Evolutionary conservation across 495 filamentous ascomycete genomes (phyloP), one percentile per base, ranked within the genome.

Genomic region (Melanomma pulvis-pyrius): DNA sequence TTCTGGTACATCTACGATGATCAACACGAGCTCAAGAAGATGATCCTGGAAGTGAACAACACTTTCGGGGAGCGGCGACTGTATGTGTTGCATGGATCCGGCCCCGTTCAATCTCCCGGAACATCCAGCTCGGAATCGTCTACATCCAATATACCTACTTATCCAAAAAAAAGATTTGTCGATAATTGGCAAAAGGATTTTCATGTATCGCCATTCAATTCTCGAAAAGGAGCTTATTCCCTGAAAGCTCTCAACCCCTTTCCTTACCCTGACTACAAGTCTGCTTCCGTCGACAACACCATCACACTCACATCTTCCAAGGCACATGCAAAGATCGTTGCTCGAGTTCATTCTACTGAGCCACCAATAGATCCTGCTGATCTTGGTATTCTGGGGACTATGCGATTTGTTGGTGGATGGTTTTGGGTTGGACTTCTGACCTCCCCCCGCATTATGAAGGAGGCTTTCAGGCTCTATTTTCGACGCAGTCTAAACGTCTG

Each of bases 1-100:
- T 90, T 92, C 75, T 93, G 90, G 87, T 92, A 92, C 65, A 79
- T 93, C 8, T 93, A 93, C 71, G 82, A 82, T 22, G 65, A 77
- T 6, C 70, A 83, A 3, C 79, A 82, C 54, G 76, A 81, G n/a
- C 80, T 93, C 29, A 80, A 82, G 46, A 84, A 85, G 26, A 83
- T 92, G 74, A 83, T 93, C 36, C 67, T 91, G 17, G 90, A 93
- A 71, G 87, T 92, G 46, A 91, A 90, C 72, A 92, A 92, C 65
- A 92, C 88, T 0, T 92, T 90, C 71, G 84, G 82, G 58, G 90
- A 93, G 75, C 84, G 87, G 56, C 80, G 88, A 19, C 84, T 86
- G 70, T 88, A 89, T 68, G 79, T 84, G 26, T 72, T 87, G 63
- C 74, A 79, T 58, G 63, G 63, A 5, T 25, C 60, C 22, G 24